These are phyloP conservation scores for Zanthoxylum bungeanum DNA, from an alignment of 345 rosid species.

Conservation along the genomic window DNA sequence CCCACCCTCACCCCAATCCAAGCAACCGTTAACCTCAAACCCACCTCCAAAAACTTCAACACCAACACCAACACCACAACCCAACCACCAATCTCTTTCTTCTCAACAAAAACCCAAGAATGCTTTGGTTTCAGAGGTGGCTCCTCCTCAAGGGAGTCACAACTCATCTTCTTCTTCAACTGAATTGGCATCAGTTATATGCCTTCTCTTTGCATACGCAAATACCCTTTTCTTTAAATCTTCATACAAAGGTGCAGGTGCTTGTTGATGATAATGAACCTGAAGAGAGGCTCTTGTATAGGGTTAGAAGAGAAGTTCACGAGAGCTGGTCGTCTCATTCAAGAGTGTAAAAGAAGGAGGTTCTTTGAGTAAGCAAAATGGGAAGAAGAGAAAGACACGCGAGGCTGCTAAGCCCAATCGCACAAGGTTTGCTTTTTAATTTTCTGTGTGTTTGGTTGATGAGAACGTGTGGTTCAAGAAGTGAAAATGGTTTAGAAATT, in stretches of 20 bases:
- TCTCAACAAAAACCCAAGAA: slow-evolving; percentile 31
- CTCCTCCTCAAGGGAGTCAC: slow-evolving; percentile 21
- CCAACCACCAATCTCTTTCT: slow-evolving; percentile 30
- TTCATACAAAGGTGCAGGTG: slow-evolving; percentile 70
- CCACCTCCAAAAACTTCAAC: slow-evolving; percentile 32
- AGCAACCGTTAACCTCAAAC: slow-evolving; percentile 49
- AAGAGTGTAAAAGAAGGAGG: slow-evolving; percentile 66
- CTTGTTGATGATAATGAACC: slow-evolving; percentile 70
- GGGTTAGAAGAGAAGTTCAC: slow-evolving; percentile 74
- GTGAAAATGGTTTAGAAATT: no score
- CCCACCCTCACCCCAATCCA: no score
- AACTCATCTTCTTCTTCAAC: slow-evolving; percentile 24
- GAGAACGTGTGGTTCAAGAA: neutral
- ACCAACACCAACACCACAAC: no score
- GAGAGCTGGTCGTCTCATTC: slow-evolving; percentile 79
- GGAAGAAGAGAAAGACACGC: slow-evolving; percentile 69
- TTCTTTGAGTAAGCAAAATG: slow-evolving; percentile 66
- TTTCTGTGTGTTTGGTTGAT: neutral
- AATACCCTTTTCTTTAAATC: slow-evolving; percentile 68
- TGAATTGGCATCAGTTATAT: slow-evolving; percentile 57
- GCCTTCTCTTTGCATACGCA: slow-evolving; percentile 65
- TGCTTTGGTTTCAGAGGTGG: slow-evolving; percentile 22
- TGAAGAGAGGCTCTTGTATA: slow-evolving; percentile 63
- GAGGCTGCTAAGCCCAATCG: slow-evolving; percentile 85
- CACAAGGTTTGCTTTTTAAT: slow-evolving; percentile 35